Conservation (phyloP, 129 eudicot species). For the Lactuca saligna region DNA sequence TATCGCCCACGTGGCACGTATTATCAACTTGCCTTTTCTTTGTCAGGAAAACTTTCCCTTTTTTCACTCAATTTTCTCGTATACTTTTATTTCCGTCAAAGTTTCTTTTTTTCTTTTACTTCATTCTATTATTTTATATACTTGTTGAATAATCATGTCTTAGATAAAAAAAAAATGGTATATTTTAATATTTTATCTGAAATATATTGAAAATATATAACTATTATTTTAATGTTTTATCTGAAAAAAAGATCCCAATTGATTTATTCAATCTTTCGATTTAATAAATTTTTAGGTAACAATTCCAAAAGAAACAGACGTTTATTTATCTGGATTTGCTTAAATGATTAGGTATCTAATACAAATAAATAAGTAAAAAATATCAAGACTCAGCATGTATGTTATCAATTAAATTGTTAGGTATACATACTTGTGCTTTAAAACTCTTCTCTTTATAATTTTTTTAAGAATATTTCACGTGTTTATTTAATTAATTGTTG, state of each 20-base stretch:
- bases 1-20: constrained; percentile 35
- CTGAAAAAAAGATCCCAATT: not conserved
- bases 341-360: not conserved
- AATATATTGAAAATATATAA: too few relatives aligned
- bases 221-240: too few relatives aligned
- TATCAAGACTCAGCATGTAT: too few relatives aligned
- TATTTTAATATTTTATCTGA: too few relatives aligned
- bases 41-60: constrained; percentile 27
- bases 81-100: not conserved
- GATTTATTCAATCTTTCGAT: not conserved
- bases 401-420: too few relatives aligned
- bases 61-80: constrained; percentile 8
- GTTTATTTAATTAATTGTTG: not conserved
- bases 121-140: not conserved
- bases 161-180: not conserved
- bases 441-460: not conserved
- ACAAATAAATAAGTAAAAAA: too few relatives aligned
- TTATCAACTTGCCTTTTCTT: constrained; percentile 19
- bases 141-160: too few relatives aligned
- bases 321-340: not conserved
- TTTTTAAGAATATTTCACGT: constrained; percentile 1
- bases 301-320: not conserved
- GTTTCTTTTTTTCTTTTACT: too few relatives aligned
- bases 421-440: not conserved
- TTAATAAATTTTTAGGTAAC: not conserved